phyloP scores from a whole-genome alignment of 2,329 filamentous ascomycete genomes.

The Pleurostoma richardsiae region DNA sequence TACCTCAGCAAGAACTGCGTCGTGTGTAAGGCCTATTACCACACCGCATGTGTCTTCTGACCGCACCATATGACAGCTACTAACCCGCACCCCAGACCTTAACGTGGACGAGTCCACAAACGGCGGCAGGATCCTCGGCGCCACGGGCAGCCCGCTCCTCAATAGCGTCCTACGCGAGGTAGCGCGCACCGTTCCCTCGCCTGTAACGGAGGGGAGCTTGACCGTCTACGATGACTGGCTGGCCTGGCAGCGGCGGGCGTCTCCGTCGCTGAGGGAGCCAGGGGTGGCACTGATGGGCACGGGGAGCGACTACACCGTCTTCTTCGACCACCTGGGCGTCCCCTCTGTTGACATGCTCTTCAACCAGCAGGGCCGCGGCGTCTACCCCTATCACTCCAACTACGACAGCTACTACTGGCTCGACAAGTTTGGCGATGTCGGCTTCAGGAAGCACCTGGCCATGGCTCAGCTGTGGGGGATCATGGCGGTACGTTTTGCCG shows the following conservation, averaged over 20 bases:
- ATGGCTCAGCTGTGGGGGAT: conserved; percentile 1
- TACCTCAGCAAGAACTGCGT: conserved; percentile 56
- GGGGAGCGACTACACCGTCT: conserved; percentile 70
- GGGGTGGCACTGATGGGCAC: conserved; percentile 62
- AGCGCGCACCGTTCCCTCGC: conserved; percentile 57
- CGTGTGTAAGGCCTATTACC: not conserved
- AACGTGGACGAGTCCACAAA: conserved; percentile 74
- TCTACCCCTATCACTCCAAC: conserved; percentile 86
- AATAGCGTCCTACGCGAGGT: conserved; percentile 68
- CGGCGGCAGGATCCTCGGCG: conserved; percentile 56
- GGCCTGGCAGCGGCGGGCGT: conserved; percentile 26
- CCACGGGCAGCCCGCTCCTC: conserved; percentile 68
- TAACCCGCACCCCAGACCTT: conserved; percentile 55
- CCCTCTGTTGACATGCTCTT: conserved; percentile 63
- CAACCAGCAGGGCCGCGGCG: conserved; percentile 32
- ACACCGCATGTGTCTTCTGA: too few species aligned
- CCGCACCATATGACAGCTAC: conserved; percentile 30
- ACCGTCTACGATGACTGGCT: conserved; percentile 66
- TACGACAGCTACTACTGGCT: conserved; percentile 92
- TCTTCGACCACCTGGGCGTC: conserved; percentile 67
- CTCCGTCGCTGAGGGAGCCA: not conserved
- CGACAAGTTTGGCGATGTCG: conserved; percentile 69
- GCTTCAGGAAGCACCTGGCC: conserved; percentile 27
- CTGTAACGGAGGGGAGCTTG: conserved; percentile 65
- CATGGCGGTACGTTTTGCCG: not conserved